A percentile compares a stretch with the other conserved stretches of the same genome.
Conservation (phyloP, 805 yeast genomes). For the Monosporozyma solicola region DNA sequence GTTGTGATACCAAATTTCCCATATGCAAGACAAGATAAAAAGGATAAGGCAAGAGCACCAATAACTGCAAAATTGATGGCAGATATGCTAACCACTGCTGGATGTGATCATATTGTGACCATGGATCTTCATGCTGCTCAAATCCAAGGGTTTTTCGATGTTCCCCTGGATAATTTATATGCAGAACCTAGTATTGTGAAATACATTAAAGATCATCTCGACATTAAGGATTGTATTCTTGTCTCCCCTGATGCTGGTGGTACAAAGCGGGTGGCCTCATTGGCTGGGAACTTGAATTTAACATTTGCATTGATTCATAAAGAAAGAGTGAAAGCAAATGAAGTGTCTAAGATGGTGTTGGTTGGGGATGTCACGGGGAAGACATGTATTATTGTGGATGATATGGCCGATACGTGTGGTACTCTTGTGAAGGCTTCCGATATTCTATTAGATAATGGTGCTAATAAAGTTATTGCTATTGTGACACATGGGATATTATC, state of each 20-base stretch:
- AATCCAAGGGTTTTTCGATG: constrained; percentile 75
- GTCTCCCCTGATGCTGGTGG: constrained; percentile 89
- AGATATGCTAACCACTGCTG: constrained; percentile 74
- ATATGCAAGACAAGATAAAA: constrained; percentile 78
- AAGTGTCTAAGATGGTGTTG: constrained; percentile 72
- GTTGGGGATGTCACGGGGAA: constrained; percentile 77
- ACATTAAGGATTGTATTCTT: constrained; percentile 52
- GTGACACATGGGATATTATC: constrained; percentile 76
- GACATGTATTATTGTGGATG: constrained; percentile 70
- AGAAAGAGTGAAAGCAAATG: constrained; percentile 76
- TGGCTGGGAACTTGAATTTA: constrained; percentile 69
- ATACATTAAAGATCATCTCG: constrained; percentile 56
- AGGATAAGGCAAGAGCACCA: constrained; percentile 78
- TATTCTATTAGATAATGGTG: constrained; percentile 54
- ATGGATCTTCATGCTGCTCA: constrained; percentile 84
- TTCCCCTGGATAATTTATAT: constrained; percentile 74
- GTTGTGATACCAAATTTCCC: constrained; percentile 79
- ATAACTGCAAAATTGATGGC: constrained; percentile 80
- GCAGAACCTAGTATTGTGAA: constrained; percentile 77
- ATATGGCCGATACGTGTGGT: constrained; percentile 87
- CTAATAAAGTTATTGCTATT: constrained; percentile 66
- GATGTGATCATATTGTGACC: constrained; percentile 77
- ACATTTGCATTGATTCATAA: constrained; percentile 78
- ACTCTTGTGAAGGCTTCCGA: constrained; percentile 78
- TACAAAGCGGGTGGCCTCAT: constrained; percentile 75